These are phyloP conservation scores for Penicillium sp. DNA, from an alignment of 2,329 filamentous ascomycete genomes.

Conservation along the genomic window DNA sequence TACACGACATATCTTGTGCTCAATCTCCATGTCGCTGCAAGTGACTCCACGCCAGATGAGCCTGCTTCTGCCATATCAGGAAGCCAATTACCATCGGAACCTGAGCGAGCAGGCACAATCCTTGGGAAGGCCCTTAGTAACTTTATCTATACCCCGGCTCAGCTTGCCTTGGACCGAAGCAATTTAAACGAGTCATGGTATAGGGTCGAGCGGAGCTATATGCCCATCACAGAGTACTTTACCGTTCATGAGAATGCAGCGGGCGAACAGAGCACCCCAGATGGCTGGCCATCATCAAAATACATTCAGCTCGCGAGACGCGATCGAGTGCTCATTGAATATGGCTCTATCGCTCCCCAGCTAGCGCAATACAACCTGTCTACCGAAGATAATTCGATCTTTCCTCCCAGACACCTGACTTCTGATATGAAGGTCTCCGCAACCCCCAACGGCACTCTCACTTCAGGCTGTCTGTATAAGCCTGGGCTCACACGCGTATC, in stretches of 20 bases:
- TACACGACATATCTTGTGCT: constrained; percentile 54
- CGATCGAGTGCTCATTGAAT: constrained; percentile 56
- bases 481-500: constrained; percentile 42
- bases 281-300: constrained; percentile 64
- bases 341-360: constrained; percentile 57
- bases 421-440: constrained; percentile 35
- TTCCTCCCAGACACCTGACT: constrained; percentile 48
- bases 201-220: constrained; percentile 38
- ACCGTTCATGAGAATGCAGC: constrained; percentile 37
- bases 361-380: constrained; percentile 56
- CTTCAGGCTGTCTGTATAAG: constrained; percentile 55
- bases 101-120: constrained; percentile 48
- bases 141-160: constrained; percentile 55
- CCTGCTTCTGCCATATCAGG: constrained; percentile 43
- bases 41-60: constrained; percentile 41
- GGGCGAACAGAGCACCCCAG: constrained; percentile 48
- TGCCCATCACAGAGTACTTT: constrained; percentile 55
- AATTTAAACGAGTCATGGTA: constrained; percentile 62
- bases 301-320: constrained; percentile 55
- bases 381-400: constrained; percentile 53
- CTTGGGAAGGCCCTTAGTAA: constrained; percentile 49
- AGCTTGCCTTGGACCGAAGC: constrained; percentile 51
- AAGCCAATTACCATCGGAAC: constrained; percentile 44
- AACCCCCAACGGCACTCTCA: constrained; percentile 42
- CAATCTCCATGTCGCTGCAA: constrained; percentile 59